phyloP scores from a whole-genome alignment of 2,329 filamentous ascomycete genomes.

The Fusarium citri region DNA sequence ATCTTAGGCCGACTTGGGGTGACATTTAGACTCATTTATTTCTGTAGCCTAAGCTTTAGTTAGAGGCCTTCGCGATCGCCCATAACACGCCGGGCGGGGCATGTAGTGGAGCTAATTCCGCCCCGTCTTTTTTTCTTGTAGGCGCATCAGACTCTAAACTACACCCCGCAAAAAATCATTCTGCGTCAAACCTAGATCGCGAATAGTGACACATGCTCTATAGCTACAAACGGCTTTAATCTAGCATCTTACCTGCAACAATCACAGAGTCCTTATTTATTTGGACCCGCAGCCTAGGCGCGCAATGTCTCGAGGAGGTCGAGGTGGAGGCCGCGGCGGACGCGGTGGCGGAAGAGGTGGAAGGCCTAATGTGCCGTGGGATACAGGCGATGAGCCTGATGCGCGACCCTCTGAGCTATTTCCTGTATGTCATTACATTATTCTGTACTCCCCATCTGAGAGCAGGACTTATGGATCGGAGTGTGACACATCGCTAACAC shows the following conservation, averaged over 20 bases:
- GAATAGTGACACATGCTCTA: conserved; percentile 4
- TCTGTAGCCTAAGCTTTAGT: not conserved
- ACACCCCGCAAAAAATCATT: conserved; percentile 44
- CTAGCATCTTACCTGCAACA: not conserved
- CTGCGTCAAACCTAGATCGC: conserved; percentile 29
- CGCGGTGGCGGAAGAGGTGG: conserved; percentile 61
- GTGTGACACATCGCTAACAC: conserved; percentile 22
- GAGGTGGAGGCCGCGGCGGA: conserved; percentile 64
- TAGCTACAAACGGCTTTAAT: not conserved
- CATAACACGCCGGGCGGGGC: conserved; percentile 18
- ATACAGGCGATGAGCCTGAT: conserved; percentile 65
- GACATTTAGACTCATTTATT: not conserved
- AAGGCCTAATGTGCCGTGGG: conserved; percentile 63
- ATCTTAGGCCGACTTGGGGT: not conserved
- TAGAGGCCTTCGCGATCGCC: not conserved
- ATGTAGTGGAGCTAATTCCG: conserved; percentile 39
- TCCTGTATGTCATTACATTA: conserved; percentile 56
- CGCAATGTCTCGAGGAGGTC: conserved; percentile 65
- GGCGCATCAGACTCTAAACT: conserved; percentile 21
- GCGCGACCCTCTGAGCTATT: conserved; percentile 70
- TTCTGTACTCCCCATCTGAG: not conserved
- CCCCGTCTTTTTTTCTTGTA: conserved; percentile 11
- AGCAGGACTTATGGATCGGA: not conserved
- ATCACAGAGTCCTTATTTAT: too few relatives aligned
- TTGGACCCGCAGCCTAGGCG: not conserved